Conservation (phyloP, 495 filamentous ascomycete genomes). For the Gamarada debralockiae region DNA sequence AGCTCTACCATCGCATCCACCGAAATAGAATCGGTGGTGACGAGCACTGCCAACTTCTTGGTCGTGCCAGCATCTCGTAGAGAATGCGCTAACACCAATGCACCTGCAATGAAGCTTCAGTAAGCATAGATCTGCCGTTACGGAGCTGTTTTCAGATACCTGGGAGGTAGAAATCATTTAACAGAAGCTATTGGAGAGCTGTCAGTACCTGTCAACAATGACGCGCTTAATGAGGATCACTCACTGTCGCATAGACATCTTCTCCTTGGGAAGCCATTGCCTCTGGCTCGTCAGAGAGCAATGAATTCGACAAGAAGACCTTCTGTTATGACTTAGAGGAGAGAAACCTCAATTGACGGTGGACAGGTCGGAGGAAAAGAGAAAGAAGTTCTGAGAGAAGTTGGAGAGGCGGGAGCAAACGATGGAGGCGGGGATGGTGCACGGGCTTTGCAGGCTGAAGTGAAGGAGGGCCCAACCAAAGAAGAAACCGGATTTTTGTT, state of each 20-base stretch:
- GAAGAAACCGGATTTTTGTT: too few relatives aligned
- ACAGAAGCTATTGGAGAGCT: constrained; percentile 60
- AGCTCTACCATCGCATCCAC: constrained; percentile 71
- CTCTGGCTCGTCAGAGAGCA: neutral
- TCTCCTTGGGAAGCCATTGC: constrained; percentile 39
- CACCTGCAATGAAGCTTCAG: constrained; percentile 40
- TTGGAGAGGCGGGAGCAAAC: neutral
- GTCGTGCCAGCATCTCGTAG: constrained; percentile 85
- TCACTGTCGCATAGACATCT: constrained; percentile 55
- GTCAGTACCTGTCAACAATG: constrained; percentile 5
- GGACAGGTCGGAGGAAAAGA: too few relatives aligned
- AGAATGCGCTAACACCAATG: constrained; percentile 90
- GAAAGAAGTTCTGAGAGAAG: neutral
- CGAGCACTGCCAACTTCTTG: constrained; percentile 80
- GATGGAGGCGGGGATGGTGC: too few relatives aligned
- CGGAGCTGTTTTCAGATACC: constrained; percentile 45
- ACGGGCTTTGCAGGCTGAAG: too few relatives aligned
- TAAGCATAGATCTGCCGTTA: constrained; percentile 7
- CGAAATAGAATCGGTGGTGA: constrained; percentile 72
- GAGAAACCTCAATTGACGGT: too few relatives aligned
- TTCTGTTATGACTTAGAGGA: too few relatives aligned
- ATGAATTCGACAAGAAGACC: too few relatives aligned
- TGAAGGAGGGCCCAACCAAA: too few relatives aligned
- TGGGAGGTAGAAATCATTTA: constrained; percentile 88
- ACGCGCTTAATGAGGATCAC: constrained; percentile 17